Evolutionary conservation across 768 basidiomycete genomes (phyloP).

Genomic region (Candolleomyces aberdarensis): DNA sequence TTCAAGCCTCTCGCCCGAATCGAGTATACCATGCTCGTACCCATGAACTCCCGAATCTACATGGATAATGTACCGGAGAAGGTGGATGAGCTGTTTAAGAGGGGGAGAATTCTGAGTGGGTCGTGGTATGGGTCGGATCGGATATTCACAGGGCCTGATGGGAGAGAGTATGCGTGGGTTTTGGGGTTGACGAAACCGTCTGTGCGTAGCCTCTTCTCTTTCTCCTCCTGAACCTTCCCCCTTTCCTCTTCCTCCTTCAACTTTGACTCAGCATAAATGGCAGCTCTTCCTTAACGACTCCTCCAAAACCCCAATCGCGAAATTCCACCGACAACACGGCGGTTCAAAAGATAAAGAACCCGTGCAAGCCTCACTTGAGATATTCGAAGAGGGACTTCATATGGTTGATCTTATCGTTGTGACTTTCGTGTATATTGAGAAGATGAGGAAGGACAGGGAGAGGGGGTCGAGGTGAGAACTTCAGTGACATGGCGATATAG

Average conservation of each 20-base stretch:
- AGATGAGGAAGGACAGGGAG: conserved; percentile 22
- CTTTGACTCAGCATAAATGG: too few relatives aligned
- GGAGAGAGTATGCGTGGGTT: conserved; percentile 31
- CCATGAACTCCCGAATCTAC: too few relatives aligned
- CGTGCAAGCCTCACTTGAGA: conserved; percentile 21
- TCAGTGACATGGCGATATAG: too few relatives aligned
- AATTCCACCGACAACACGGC: conserved; percentile 11
- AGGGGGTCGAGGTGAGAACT: neutral
- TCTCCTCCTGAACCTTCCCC: neutral
- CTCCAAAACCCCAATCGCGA: conserved; percentile 15
- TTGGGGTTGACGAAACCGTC: conserved; percentile 20
- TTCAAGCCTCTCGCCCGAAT: too few relatives aligned
- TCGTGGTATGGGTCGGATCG: neutral
- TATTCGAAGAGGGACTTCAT: conserved; percentile 19
- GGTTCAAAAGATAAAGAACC: conserved; percentile 10
- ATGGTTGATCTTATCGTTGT: conserved; percentile 29
- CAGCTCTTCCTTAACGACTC: conserved; percentile 19
- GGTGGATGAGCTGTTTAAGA: too few relatives aligned
- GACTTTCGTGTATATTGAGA: conserved; percentile 29
- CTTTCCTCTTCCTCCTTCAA: neutral
- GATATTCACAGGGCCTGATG: conserved; percentile 14
- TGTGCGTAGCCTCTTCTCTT: neutral
- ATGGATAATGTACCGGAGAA: too few relatives aligned
- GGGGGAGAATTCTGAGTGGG: too few relatives aligned
- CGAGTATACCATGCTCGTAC: too few relatives aligned